Percentiles rank a stretch among this genome's conserved stretches.
Evolutionary conservation across 108 stramenopile species (phyloP).

Genomic region (Skeletonema potamos): DNA sequence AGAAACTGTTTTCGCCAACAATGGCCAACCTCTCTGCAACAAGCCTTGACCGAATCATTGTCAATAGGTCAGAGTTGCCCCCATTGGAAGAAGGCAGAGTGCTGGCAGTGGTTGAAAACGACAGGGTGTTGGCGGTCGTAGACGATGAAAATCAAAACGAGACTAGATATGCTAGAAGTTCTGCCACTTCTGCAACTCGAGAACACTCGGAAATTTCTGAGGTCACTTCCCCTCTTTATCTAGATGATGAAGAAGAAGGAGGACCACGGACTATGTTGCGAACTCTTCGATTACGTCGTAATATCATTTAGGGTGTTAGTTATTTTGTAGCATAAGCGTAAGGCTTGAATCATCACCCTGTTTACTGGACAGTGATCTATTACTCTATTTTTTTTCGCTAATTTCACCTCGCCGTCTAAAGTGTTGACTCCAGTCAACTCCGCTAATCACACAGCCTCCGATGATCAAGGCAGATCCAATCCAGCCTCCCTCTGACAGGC

Average conservation of each 20-base stretch:
- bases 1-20: not conserved
- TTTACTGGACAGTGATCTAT: not conserved
- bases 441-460: constrained; percentile 63
- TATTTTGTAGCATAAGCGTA: not conserved
- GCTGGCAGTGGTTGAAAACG: constrained; percentile 33
- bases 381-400: not conserved
- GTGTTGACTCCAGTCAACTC: constrained; percentile 38
- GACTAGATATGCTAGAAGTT: constrained; percentile 28
- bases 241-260: constrained; percentile 25
- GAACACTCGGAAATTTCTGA: constrained; percentile 14
- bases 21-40: constrained; percentile 16
- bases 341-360: not conserved
- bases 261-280: not conserved
- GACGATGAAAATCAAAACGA: constrained; percentile 25
- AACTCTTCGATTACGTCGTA: not conserved
- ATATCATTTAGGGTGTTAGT: not conserved
- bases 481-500: constrained; percentile 57
- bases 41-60: constrained; percentile 13
- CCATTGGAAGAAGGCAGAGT: constrained; percentile 40
- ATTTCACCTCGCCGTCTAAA: not conserved
- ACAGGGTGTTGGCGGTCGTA: constrained; percentile 14
- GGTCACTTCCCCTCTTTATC: constrained; percentile 40
- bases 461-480: constrained; percentile 70
- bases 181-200: constrained; percentile 29
- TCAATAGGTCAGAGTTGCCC: constrained; percentile 44